Percentiles rank a stretch among this genome's conserved stretches.
These are phyloP conservation scores for Exserohilum rostratum DNA, from an alignment of 2,329 filamentous ascomycete species.

Conservation along the genomic window DNA sequence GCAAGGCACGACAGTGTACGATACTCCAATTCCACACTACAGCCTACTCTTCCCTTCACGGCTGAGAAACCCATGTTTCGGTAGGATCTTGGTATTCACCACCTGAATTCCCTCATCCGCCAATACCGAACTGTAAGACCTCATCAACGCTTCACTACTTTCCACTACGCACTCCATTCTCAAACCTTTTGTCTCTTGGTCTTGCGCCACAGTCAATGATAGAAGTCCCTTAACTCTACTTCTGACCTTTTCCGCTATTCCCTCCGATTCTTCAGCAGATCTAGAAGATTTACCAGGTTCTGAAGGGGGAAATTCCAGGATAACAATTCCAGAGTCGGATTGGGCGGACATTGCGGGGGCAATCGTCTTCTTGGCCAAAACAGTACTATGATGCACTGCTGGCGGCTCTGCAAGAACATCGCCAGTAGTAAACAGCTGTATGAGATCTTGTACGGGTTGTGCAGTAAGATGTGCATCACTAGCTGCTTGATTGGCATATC, in stretches of 20 bases:
- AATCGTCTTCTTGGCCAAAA: slow-evolving; percentile 11
- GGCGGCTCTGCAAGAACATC: slow-evolving; percentile 28
- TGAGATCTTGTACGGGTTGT: slow-evolving; percentile 29
- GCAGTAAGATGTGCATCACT: slow-evolving; percentile 29
- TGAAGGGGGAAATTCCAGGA: slow-evolving; percentile 19
- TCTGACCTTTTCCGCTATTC: slow-evolving; percentile 7
- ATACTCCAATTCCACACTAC: neutral
- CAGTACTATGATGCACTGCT: slow-evolving; percentile 24
- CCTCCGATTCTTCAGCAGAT: slow-evolving; percentile 12
- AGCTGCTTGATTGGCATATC: slow-evolving; percentile 28
- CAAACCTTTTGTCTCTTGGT: slow-evolving; percentile 17
- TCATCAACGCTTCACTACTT: slow-evolving; percentile 10
- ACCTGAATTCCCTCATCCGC: slow-evolving; percentile 3
- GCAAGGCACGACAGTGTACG: neutral
- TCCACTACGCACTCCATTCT: slow-evolving; percentile 16
- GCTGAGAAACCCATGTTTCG: slow-evolving; percentile 27
- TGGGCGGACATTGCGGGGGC: neutral
- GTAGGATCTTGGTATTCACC: slow-evolving; percentile 19
- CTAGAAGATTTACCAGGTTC: slow-evolving; percentile 5
- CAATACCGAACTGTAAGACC: slow-evolving; percentile 18
- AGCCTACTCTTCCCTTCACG: slow-evolving; percentile 19
- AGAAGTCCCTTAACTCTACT: slow-evolving; percentile 13
- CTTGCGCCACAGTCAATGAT: slow-evolving; percentile 15
- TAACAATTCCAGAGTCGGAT: slow-evolving; percentile 20
- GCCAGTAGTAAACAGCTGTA: slow-evolving; percentile 26